Evolutionary conservation across 108 stramenopile species (phyloP), one percentile per base, ranked within the genome.

Genomic region (Cyclotella atomus): DNA sequence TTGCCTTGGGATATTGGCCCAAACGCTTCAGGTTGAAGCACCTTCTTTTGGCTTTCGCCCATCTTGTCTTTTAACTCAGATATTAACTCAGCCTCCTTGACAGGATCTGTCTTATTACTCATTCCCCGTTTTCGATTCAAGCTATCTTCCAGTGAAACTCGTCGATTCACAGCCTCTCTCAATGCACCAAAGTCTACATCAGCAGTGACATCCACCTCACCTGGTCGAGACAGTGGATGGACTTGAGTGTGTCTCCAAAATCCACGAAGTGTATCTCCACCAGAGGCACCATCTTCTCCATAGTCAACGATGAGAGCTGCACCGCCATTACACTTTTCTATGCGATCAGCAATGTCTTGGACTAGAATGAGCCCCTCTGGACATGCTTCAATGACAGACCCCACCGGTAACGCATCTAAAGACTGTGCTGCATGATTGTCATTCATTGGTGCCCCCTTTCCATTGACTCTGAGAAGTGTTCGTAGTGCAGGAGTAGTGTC

Each of bases 221-320:
- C 98, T 25, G 98, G 98, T 61, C 73, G 73, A 41, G 86, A 85
- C 17, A 97, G 79, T 21, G 91, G 75, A n/a, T 85, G 71, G 10
- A 96, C 95, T 84, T 97, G 96, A 41, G 84, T 61, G 68, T 98
- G 98, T 20, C 74, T 83, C 41, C 82, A 84, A 78, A 99, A 98
- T 50, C 90, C 97, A 25, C 99, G 91, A 54, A 98, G 34, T 2
- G 95, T 90, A 63, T 97, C 97, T 17, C 79, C 64, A 17, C 77
- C 89, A 1, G 68, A 69, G 2, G 92, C 86, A 25, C 89, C 89
- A 33, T 95, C 91, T 70, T 93, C 89, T 19, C 99, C 99, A 80
- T 99, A 99, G 78, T 99, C 99, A 47, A 99, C 77, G n/a, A 99
- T 83, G 20, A 99, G 76, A 24, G 97, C 97, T 4, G 92, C 97